Conservation (phyloP, 2,329 filamentous ascomycete genomes). For the Elsinoe ampelina region DNA sequence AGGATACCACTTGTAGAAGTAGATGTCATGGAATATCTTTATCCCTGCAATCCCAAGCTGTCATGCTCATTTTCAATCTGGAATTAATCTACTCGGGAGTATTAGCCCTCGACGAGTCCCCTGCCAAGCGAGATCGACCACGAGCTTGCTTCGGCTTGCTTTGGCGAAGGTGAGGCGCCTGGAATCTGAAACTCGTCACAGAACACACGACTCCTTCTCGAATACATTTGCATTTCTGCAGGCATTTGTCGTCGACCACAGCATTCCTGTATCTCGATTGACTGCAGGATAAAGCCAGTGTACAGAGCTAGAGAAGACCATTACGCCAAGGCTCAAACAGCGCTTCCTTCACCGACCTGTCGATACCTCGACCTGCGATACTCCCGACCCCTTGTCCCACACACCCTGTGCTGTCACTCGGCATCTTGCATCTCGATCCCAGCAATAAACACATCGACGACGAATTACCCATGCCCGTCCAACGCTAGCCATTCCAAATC, state of each 20-base stretch:
- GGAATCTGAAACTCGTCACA: neutral
- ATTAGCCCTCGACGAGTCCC: neutral
- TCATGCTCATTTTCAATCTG: neutral
- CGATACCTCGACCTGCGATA: neutral
- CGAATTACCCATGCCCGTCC: neutral
- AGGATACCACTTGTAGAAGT: conserved; percentile 11
- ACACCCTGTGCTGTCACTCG: neutral
- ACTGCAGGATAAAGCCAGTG: neutral
- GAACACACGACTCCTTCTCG: conserved; percentile 2
- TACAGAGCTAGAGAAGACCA: neutral
- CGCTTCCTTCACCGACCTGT: conserved; percentile 9
- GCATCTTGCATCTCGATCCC: neutral
- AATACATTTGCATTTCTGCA: neutral
- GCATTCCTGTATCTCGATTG: neutral
- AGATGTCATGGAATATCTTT: neutral
- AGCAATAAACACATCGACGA: neutral
- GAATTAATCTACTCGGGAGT: no score
- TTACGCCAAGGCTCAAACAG: neutral
- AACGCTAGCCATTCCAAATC: neutral
- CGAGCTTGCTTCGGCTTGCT: neutral
- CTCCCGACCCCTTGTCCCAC: neutral
- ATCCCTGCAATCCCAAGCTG: neutral
- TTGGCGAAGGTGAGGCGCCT: neutral
- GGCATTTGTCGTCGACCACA: neutral
- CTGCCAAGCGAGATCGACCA: conserved; percentile 4